Evolutionary conservation across 2,329 filamentous ascomycete species (phyloP).

Genomic region (Nothopassalora personata): DNA sequence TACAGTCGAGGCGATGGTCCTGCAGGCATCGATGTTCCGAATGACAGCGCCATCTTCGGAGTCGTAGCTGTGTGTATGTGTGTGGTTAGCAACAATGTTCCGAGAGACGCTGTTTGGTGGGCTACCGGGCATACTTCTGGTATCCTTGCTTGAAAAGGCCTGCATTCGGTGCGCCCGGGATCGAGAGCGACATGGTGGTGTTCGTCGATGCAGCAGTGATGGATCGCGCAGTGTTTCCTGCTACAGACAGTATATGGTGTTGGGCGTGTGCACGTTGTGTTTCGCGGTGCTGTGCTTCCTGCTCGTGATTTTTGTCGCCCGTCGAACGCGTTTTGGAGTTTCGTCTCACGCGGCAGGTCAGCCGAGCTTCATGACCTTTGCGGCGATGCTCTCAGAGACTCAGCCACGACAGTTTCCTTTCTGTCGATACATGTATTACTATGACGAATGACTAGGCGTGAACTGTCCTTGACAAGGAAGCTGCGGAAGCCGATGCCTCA

Average conservation of each 20-base stretch:
- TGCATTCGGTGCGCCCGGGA: conserved; percentile 87
- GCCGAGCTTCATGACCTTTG: not conserved
- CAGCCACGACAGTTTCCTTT: not conserved
- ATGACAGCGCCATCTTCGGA: conserved; percentile 97
- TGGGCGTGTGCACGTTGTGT: not conserved
- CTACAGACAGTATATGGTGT: not conserved
- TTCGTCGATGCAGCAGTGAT: not conserved
- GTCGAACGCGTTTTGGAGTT: not conserved
- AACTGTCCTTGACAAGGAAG: no score
- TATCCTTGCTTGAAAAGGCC: conserved; percentile 95
- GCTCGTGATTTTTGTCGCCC: not conserved
- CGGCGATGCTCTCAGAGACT: not conserved
- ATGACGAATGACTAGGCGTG: not conserved
- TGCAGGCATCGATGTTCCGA: conserved; percentile 97
- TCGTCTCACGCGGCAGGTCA: not conserved
- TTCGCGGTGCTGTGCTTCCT: not conserved
- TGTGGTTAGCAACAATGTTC: no score
- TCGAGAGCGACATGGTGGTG: conserved; percentile 80
- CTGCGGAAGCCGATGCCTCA: conserved; percentile 25
- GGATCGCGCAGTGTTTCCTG: not conserved
- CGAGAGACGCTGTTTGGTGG: not conserved
- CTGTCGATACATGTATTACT: not conserved
- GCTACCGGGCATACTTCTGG: conserved; percentile 66
- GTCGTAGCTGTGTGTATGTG: conserved; percentile 72
- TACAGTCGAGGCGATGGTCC: conserved; percentile 90